These are phyloP conservation scores for Pascua guehoae DNA, from an alignment of 1,284 basidiomycete species.

Conservation along the genomic window DNA sequence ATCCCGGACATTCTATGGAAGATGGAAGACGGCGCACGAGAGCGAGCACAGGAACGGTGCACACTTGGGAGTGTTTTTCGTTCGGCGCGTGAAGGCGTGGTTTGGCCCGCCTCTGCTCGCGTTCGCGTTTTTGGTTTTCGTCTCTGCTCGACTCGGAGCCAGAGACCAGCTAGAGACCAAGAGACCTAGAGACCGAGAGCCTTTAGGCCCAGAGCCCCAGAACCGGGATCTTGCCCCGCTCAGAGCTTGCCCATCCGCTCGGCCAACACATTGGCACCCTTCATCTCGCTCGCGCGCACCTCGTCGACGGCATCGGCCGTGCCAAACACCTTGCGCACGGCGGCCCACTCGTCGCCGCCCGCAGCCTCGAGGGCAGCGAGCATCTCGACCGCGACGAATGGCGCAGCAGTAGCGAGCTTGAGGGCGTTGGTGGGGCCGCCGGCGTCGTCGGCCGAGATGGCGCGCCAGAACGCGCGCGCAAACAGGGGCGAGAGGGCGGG, in stretches of 20 bases:
- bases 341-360: constrained; percentile 49
- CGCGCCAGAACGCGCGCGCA: constrained; percentile 58
- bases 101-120: too few species aligned
- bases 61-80: too few species aligned
- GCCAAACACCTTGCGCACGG: constrained; percentile 60
- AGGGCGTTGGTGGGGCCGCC: constrained; percentile 49
- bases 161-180: too few species aligned
- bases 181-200: too few species aligned
- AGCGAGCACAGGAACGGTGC: too few species aligned
- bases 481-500: constrained; percentile 60
- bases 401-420: constrained; percentile 64
- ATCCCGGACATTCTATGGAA: too few species aligned
- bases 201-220: background rate
- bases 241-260: constrained; percentile 41
- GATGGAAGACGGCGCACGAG: too few species aligned
- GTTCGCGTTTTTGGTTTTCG: too few species aligned
- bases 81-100: too few species aligned
- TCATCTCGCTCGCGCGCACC: constrained; percentile 37
- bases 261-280: constrained; percentile 42
- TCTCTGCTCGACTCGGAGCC: background rate
- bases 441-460: constrained; percentile 49
- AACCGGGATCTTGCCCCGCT: too few species aligned
- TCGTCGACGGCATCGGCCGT: constrained; percentile 47
- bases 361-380: constrained; percentile 60
- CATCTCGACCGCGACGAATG: constrained; percentile 74